Base-by-base conservation (phyloP, 768 basidiomycete genomes). In the Grammothele lineata region DNA sequence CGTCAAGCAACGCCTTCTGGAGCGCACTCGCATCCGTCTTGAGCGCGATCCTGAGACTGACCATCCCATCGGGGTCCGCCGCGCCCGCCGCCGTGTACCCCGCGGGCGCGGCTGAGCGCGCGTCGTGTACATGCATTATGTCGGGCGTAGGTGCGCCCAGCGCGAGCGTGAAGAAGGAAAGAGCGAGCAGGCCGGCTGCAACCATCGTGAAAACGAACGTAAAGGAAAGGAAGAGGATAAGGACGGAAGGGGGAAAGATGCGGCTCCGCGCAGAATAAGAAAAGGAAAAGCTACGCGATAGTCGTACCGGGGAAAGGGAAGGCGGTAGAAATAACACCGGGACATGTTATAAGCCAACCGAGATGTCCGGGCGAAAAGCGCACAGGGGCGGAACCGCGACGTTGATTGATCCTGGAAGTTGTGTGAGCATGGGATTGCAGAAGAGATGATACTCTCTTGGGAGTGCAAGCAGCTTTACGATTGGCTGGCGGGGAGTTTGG, bases 21-120 rank as follows among this genome's bases (percentile, higher is more conserved):
- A 72, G 63, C 5, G 69, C 66, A 4, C 41, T 42, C 25, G 63
- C 58, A 51, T 72, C 56, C 23, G 47, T 62, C 45, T 58, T 58
- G 42, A 72, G 61, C 6, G 63, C 70, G 42, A 72, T 54, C 26
- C 66, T 63, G 39, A 72, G 55, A 38, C 61, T 65, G 21, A 74
- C 56, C 9, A 57, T 51, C 1, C 58, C 51, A 45, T 62, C 57
- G 2, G 56, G 48, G 10, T 60, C 38, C 4, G 67, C 63, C 12
- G 60, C 37, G 14, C 63, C 65, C 17, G 41, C 50, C 35, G 53
- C 47, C 14, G 53, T 43, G 50, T 65, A 69, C 19, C 62, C 64
- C 8, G 45, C 39, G 9, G 68, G 68, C 7, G 60, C 53, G 3
- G 48, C 47, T 6, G 56, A 47, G 19, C 61, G 59, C 33, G 52